Conservation (phyloP, 2,329 filamentous ascomycete genomes). For the Colletotrichum gigasporum region DNA sequence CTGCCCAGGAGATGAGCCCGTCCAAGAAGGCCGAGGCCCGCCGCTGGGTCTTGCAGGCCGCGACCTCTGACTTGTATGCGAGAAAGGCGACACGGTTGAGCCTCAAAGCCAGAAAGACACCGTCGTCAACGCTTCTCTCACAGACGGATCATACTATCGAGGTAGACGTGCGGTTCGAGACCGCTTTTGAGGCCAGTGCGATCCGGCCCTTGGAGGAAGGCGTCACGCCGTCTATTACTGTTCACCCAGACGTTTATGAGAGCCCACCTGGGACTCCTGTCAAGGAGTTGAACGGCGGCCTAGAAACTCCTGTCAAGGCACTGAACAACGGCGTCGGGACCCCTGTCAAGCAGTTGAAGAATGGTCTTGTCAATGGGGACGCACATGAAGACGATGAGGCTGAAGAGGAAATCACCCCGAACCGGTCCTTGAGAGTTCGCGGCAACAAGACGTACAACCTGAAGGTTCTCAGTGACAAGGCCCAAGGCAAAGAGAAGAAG, state of each 20-base stretch:
- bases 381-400: conserved; percentile 53
- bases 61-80: conserved; percentile 52
- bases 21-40: conserved; percentile 32
- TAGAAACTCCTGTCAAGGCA: neutral
- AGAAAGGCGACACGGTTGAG: conserved; percentile 43
- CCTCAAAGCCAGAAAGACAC: conserved; percentile 46
- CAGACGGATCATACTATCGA: conserved; percentile 58
- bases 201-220: conserved; percentile 47
- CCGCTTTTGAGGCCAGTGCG: conserved; percentile 46
- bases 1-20: conserved; percentile 16
- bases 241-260: conserved; percentile 34
- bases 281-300: conserved; percentile 12
- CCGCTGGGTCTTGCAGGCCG: conserved; percentile 51
- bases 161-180: conserved; percentile 58
- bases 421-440: conserved; percentile 59
- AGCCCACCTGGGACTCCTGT: no score
- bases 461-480: conserved; percentile 66
- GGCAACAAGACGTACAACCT: conserved; percentile 65
- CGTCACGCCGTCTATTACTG: conserved; percentile 55
- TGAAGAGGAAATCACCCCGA: conserved; percentile 60
- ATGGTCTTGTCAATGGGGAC: conserved; percentile 32
- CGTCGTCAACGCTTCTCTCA: conserved; percentile 36
- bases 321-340: neutral
- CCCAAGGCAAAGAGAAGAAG: conserved; percentile 61
- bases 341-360: conserved; percentile 19